A percentile compares a stretch with the other conserved stretches of the same genome.
These are phyloP conservation scores for Phytophthora niederhauseri DNA, from an alignment of 352 stramenopile genomes.

Conservation along the genomic window DNA sequence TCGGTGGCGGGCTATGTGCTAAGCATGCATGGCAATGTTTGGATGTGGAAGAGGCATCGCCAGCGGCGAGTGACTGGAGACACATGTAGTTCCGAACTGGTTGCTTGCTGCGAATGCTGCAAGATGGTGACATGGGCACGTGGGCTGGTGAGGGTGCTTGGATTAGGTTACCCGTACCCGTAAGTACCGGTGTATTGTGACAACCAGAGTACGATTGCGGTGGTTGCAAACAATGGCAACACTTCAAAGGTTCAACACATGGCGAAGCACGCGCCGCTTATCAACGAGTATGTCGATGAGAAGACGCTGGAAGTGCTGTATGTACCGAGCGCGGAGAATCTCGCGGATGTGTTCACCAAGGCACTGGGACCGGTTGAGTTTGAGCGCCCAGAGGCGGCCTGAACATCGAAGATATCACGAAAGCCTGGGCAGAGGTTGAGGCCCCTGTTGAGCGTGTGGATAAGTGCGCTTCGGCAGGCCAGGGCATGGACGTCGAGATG, in stretches of 20 bases:
- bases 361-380: slow-evolving; percentile 2
- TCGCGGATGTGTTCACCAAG: slow-evolving; percentile 5
- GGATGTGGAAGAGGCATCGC: slow-evolving; percentile 6
- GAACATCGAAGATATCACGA: slow-evolving; percentile 1
- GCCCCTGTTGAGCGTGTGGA: neutral
- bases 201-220: slow-evolving; percentile 11
- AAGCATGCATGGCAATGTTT: slow-evolving; percentile 6
- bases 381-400: neutral
- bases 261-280: slow-evolving; percentile 6
- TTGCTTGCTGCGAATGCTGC: slow-evolving; percentile 2
- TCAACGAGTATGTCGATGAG: slow-evolving; percentile 7
- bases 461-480: neutral
- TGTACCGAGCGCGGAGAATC: neutral
- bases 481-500: neutral
- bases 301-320: neutral
- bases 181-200: slow-evolving; percentile 3
- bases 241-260: slow-evolving; percentile 7
- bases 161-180: neutral
- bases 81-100: slow-evolving; percentile 8
- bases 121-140: slow-evolving; percentile 9
- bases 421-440: neutral
- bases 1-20: slow-evolving; percentile 7
- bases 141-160: neutral
- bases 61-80: neutral
- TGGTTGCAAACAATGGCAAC: slow-evolving; percentile 9